Base-by-base conservation (phyloP, 306 rosid genomes). In the Glycyrrhiza uralensis region DNA sequence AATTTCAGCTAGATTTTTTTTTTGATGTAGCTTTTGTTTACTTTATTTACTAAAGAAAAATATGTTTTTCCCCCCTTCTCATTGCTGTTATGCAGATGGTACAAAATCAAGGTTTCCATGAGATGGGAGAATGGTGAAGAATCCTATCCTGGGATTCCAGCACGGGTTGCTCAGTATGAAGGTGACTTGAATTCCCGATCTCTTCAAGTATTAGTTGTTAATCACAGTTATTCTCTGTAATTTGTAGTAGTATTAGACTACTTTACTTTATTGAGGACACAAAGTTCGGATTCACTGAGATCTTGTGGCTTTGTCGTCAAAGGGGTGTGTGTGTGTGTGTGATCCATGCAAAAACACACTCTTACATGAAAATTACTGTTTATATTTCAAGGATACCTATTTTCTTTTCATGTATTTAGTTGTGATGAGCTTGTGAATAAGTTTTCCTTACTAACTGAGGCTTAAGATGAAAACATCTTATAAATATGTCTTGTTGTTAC, bases 91-190 rank as follows among this genome's bases (percentile, higher is more conserved):
- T 81, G 44, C 36, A 93, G 98, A 80, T 93, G 97, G 98, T 93
- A 93, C 80, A 91, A 83, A 83, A 82, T 93, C 72, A 93, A 93
- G 81, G 82, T 93, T 67, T 85, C 93, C 20, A 57, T 90, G 92
- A 84, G 92, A 81, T 78, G 88, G 93, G 96, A 90, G 87, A 84
- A 84, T 57, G 83, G 71, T 61, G 93, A 76, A 52, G 64, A 71
- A 35, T 80, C 84, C 64, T 73, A 76, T 19, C 87, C 89, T 3
- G 97, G 98, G 50, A 88, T 90, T 79, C 98, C 98, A 1, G 93
- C 98, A 0, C 79, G 98, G 76, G 98, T 93, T 74, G 96, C 81
- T 79, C 98, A 93, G 77, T 93, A 93, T 61, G 98, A 93, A 90
- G 98, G 97, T 90, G 77, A 68, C 28, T 46, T 72, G 32, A 17